A percentile compares a stretch with the other conserved stretches of the same genome.
These are phyloP conservation scores for Fusarium udum DNA, from an alignment of 2,329 filamentous ascomycete genomes.

Conservation along the genomic window DNA sequence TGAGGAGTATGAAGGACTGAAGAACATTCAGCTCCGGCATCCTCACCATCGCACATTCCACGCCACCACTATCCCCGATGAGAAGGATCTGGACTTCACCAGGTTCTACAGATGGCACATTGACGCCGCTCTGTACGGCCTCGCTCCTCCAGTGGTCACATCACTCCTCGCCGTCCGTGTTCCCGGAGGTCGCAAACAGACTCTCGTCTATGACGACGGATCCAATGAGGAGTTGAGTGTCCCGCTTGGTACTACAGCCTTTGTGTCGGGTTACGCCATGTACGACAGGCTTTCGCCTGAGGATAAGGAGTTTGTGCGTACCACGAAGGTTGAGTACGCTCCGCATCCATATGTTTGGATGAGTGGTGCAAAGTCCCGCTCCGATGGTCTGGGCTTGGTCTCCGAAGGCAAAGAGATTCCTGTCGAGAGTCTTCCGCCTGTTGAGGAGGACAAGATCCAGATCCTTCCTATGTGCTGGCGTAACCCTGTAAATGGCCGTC, in stretches of 20 bases:
- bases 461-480: constrained; percentile 80
- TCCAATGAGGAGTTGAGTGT: constrained; percentile 72
- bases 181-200: constrained; percentile 72
- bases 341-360: constrained; percentile 88
- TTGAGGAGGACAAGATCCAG: constrained; percentile 74
- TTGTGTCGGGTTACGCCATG: constrained; percentile 76
- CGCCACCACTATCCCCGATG: constrained; percentile 66
- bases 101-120: constrained; percentile 83
- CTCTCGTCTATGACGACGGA: constrained; percentile 77
- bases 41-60: constrained; percentile 84
- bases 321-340: constrained; percentile 77
- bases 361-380: constrained; percentile 71
- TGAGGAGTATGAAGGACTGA: constrained; percentile 74
- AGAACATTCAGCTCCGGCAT: constrained; percentile 74
- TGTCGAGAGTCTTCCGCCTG: constrained; percentile 66
- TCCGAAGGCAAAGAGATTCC: constrained; percentile 72
- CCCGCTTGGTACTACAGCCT: constrained; percentile 79
- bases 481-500: constrained; percentile 74
- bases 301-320: constrained; percentile 74
- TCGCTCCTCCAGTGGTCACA: constrained; percentile 78
- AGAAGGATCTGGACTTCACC: constrained; percentile 60
- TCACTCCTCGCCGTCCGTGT: constrained; percentile 79
- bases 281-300: constrained; percentile 71
- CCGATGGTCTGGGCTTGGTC: constrained; percentile 76
- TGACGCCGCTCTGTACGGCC: constrained; percentile 78